Percentiles rank a stretch among this genome's conserved stretches.
Evolutionary conservation across 768 basidiomycete species (phyloP).

Genomic region (Russula foetens): DNA sequence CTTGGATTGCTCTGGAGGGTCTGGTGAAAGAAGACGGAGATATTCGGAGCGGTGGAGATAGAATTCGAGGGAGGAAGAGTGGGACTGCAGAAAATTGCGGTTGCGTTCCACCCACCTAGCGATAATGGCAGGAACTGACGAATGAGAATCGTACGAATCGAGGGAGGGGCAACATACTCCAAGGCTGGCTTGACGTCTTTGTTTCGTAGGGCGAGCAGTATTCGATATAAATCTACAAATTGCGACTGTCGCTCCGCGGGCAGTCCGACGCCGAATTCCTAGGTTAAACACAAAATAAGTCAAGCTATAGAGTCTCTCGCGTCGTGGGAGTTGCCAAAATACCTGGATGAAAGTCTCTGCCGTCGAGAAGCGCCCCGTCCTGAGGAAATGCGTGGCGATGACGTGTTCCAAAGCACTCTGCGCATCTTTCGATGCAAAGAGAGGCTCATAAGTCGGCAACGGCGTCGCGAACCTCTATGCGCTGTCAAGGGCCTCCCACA

Average conservation of each 20-base stretch:
- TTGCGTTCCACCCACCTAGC: too few relatives aligned
- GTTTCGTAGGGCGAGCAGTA: conserved; percentile 55
- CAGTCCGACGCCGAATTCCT: conserved; percentile 71
- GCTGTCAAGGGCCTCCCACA: neutral
- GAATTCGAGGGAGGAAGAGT: too few relatives aligned
- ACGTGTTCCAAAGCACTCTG: conserved; percentile 56
- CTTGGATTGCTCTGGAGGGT: conserved; percentile 45
- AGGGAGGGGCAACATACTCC: conserved; percentile 49
- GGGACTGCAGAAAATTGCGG: too few relatives aligned
- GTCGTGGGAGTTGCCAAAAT: conserved; percentile 6
- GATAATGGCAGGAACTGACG: too few relatives aligned
- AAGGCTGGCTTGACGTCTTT: conserved; percentile 72
- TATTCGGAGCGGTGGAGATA: conserved; percentile 88
- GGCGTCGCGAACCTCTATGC: conserved; percentile 46
- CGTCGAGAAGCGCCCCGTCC: conserved; percentile 74
- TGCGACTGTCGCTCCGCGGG: conserved; percentile 40
- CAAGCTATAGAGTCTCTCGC: conserved; percentile 1
- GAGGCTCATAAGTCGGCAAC: conserved; percentile 54
- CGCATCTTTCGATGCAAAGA: conserved; percentile 57
- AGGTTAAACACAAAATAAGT: neutral
- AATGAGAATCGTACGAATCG: too few relatives aligned
- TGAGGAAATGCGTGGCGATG: conserved; percentile 67
- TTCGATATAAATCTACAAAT: conserved; percentile 64
- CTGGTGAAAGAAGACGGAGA: conserved; percentile 59
- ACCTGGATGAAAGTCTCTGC: conserved; percentile 72